These are phyloP conservation scores for Ambrosiella beaveri DNA, from an alignment of 2,329 filamentous ascomycete genomes.

Conservation along the genomic window DNA sequence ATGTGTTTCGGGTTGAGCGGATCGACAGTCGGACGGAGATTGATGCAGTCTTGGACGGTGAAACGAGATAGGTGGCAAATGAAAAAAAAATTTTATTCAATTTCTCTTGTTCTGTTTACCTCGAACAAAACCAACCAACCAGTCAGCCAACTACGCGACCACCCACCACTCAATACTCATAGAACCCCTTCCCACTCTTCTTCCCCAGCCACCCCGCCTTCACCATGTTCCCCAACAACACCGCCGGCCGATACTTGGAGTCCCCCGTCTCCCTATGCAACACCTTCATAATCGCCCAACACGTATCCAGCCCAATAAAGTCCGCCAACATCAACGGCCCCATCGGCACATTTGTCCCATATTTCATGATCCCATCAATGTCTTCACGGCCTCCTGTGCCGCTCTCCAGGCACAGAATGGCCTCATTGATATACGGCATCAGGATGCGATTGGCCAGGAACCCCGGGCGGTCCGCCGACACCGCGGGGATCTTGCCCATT, in stretches of 20 bases:
- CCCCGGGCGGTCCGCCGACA: constrained; percentile 76
- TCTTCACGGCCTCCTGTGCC: constrained; percentile 76
- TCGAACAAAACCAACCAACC: not conserved
- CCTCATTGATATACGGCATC: constrained; percentile 99
- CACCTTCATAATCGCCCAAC: constrained; percentile 92
- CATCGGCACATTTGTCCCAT: constrained; percentile 97
- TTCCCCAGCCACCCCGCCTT: constrained; percentile 95
- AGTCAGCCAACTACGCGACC: not conserved
- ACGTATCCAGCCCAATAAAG: constrained; percentile 95
- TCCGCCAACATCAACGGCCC: constrained; percentile 84
- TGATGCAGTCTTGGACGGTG: too few relatives aligned
- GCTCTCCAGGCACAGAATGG: constrained; percentile 87
- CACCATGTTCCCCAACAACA: constrained; percentile 85
- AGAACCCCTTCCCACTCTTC: constrained; percentile 94
- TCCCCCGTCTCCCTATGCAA: constrained; percentile 82
- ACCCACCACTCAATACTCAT: constrained; percentile 48
- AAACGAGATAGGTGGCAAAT: too few relatives aligned
- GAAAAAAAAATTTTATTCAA: too few relatives aligned
- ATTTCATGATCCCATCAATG: constrained; percentile 98
- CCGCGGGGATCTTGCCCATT: constrained; percentile 84
- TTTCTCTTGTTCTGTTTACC: not conserved
- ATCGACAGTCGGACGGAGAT: too few relatives aligned
- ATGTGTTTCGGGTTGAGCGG: too few relatives aligned
- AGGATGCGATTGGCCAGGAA: constrained; percentile 93
- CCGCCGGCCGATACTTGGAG: constrained; percentile 83